These are phyloP conservation scores for Arachnomyces sp. DNA, from an alignment of 2,329 filamentous ascomycete genomes.

Conservation along the genomic window DNA sequence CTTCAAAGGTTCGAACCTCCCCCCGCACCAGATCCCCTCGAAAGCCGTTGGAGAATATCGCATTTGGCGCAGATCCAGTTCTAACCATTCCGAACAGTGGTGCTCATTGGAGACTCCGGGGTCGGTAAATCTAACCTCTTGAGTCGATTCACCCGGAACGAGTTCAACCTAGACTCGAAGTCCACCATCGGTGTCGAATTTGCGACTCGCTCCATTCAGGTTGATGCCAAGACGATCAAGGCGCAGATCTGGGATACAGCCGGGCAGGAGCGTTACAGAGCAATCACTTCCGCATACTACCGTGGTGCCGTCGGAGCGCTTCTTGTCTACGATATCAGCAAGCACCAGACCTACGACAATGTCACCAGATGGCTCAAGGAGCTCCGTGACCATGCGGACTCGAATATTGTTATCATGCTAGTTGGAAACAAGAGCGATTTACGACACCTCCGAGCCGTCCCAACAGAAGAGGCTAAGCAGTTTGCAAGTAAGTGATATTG, in stretches of 20 bases:
- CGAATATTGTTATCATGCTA: slow-evolving; percentile 99
- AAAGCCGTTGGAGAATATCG: neutral
- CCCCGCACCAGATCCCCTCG: slow-evolving; percentile 13
- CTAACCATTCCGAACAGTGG: slow-evolving; percentile 53
- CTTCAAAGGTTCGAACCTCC: slow-evolving; percentile 72
- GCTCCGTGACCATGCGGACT: slow-evolving; percentile 92
- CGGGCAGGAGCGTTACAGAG: slow-evolving; percentile 96
- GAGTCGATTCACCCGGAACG: slow-evolving; percentile 98
- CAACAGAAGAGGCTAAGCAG: slow-evolving; percentile 93
- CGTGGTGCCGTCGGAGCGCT: slow-evolving; percentile 93
- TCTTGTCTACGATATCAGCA: slow-evolving; percentile 99
- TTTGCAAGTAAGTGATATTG: slow-evolving; percentile 69
- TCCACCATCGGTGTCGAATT: slow-evolving; percentile 99
- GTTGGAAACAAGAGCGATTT: slow-evolving; percentile 99
- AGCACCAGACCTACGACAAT: slow-evolving; percentile 98
- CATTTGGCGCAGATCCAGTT: slow-evolving; percentile 6
- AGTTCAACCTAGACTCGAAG: slow-evolving; percentile 99
- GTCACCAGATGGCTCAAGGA: slow-evolving; percentile 99
- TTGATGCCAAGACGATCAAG: slow-evolving; percentile 99
- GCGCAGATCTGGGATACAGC: slow-evolving; percentile 99
- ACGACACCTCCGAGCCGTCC: slow-evolving; percentile 91
- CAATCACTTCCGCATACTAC: slow-evolving; percentile 98
- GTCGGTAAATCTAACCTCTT: slow-evolving; percentile 99
- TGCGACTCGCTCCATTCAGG: slow-evolving; percentile 95
- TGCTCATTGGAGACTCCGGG: slow-evolving; percentile 97